Evolutionary conservation across 306 rosid genomes (phyloP), one percentile per base, ranked within the genome.

Genomic region (Sicyos baderoa): DNA sequence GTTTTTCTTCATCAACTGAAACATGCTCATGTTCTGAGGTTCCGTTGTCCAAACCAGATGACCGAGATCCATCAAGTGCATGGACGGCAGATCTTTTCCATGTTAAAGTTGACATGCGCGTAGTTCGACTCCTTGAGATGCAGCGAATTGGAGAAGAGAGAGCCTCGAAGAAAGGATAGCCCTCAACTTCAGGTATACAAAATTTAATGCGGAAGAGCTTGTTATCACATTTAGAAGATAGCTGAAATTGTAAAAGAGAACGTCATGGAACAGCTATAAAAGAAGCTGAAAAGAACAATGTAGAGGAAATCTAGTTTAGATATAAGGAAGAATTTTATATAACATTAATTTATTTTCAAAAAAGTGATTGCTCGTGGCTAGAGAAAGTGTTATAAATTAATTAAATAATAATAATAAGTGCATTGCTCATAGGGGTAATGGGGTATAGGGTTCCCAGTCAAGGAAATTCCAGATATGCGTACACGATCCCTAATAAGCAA

Each of bases 181-280:
- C 74, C 79, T 82, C 89, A 77, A 80, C 60, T 15, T 75, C 76
- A 10, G 84, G 90, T 29, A 87, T 70, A 71, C 77, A 72, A 85
- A 92, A 92, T 74, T 79, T 80, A 72, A 92, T 81, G 78, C 79
- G 78, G 81, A 92, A 92, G 78, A 92, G 81, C 82, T 90, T 82
- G 81, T 82, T 92, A 45, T 87, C 93, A 60, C 96, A 89, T 83
- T 92, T 89, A 69, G 97, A 92, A 18, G 97, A 92, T 79, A 92
- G 95, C 97, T 92, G 89, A 76, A 81, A 84, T 19, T 70, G 68
- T 70, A 77, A 69, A 54, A 57, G n/a, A 51, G 61, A 63, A 70
- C 71, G 73, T 83, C 69, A 83, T 21, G 37, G 44, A 80, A 12
- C 16, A 55, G 53, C 77, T 71, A 71, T 60, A 62, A 54, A 59